These are phyloP conservation scores for Penicillium griseofulvum DNA, from an alignment of 2,329 filamentous ascomycete genomes.

Conservation along the genomic window DNA sequence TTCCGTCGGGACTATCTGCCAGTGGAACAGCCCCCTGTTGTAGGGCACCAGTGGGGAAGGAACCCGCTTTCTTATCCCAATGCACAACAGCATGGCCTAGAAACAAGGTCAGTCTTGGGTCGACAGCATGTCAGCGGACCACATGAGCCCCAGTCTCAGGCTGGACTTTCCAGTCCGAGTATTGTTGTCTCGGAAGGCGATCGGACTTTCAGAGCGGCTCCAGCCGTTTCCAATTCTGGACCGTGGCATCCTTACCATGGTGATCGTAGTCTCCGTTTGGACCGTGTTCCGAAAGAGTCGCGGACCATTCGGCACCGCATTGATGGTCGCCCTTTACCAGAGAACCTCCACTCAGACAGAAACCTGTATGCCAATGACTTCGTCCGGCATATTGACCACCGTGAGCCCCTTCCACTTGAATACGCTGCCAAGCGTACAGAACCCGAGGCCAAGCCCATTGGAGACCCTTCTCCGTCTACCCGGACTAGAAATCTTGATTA, in stretches of 20 bases:
- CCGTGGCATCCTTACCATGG: slow-evolving; percentile 16
- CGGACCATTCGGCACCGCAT: slow-evolving; percentile 15
- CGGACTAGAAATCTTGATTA: slow-evolving; percentile 13
- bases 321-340: slow-evolving; percentile 17
- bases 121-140: slow-evolving; percentile 16
- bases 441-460: slow-evolving; percentile 13
- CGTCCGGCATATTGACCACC: slow-evolving; percentile 34
- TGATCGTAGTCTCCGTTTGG: slow-evolving; percentile 17
- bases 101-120: slow-evolving; percentile 18
- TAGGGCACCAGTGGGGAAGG: slow-evolving; percentile 16
- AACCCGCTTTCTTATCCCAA: slow-evolving; percentile 12
- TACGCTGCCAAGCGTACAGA: slow-evolving; percentile 17
- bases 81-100: slow-evolving; percentile 13
- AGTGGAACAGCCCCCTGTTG: slow-evolving; percentile 16
- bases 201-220: slow-evolving; percentile 17
- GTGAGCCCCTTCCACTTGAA: slow-evolving; percentile 22
- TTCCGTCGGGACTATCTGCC: slow-evolving; percentile 25
- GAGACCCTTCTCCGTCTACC: slow-evolving; percentile 16
- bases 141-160: slow-evolving; percentile 17
- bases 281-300: slow-evolving; percentile 10
- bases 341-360: slow-evolving; percentile 22
- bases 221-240: slow-evolving; percentile 14
- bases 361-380: slow-evolving; percentile 39
- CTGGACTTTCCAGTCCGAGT: slow-evolving; percentile 15
- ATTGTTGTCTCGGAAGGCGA: slow-evolving; percentile 19